Evolutionary conservation across 108 stramenopile species (phyloP), one percentile per base, ranked within the genome.

Genomic region (Bacterosira constricta): DNA sequence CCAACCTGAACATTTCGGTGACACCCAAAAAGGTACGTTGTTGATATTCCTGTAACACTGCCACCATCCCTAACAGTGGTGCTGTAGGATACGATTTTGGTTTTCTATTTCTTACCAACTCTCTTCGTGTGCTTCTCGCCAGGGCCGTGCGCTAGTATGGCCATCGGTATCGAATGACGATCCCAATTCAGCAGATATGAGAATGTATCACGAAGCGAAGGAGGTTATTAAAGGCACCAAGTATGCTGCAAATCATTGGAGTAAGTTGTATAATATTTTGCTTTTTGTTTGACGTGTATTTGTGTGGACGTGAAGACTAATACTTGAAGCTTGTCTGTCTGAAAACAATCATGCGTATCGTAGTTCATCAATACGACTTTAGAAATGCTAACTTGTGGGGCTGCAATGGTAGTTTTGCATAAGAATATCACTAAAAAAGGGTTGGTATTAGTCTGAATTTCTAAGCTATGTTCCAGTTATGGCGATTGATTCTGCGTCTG

Each of bases 201-300:
- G 77, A 13, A 87, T 80, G 41, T 69, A 50, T 55, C 86, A 87
- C 62, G 81, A 83, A 63, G 86, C 86, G 26, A 72, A 65, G 25
- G 53, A 80, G 13, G 86, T 87, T 39, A 30, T 45, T 10, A 68
- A 84, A 44, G 87, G 87, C 0, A 66, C 45, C 17, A 88, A 88
- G 35, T 66, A 69, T 23, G 87, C 83, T 9, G 87, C 87, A 6
- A 88, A 88, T 70, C 60, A 55, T 41, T 88, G 87, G 87, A 85
- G 56, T 57, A 27, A 57, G 56, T 49, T 49, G 23, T 17, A 47
- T 25, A 11, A 3, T 20, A 13, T 25, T 25, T 25, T 49, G 8
- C 18, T 45, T 45, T 45, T 3, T 6, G 44, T 3, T 8, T 15
- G 3, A 6, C 44, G 44, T 45, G 3, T 3, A 18, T 18, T 15